Evolutionary conservation across 202 grass and related monocot genomes (phyloP), one percentile per base, ranked within the genome.

Genomic region (Bolboschoenoplectus hybrid): DNA sequence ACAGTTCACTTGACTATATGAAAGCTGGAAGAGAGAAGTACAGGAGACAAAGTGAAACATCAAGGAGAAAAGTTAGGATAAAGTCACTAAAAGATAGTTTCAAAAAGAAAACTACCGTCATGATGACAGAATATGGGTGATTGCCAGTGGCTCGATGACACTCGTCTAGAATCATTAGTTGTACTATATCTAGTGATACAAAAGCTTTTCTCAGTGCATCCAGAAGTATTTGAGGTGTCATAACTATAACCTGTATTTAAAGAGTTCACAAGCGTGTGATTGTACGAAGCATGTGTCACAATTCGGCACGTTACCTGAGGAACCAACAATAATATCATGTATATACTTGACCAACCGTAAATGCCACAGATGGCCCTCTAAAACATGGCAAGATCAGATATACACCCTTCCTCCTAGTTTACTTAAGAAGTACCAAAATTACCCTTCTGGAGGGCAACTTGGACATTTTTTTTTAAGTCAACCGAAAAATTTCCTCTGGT

Each of bases 221-320:
- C 86, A 98, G 87, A 57, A 98, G 77, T 77, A 98, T 85, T 85
- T 95, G 90, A 82, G 95, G 95, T 66, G 91, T 95, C 95, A 98
- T 98, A 83, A 98, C 90, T 84, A 98, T 87, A 39, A 95, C 95
- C 95, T 98, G 87, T 77, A 85, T 83, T 89, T 87, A 77, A 57
- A 56, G 50, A 77, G 12, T 56, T 38, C 2, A 51, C 10, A 38
- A 10, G 69, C 26, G 69, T 46, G 19, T 49, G 5, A 77, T 77
- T 55, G 50, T 38, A 56, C 5, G 20, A 77, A 77, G 32, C 32
- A 56, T 49, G 2, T 76, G 74, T 56, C 35, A 77, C 2, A 45
- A 46, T 56, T 53, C 5, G 1, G 34, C 74, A 77, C 32, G 0
- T 56, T 77, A 9, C 19, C 71, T 52, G 50, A 8, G 34, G 47